Conservation (phyloP, 257 asterid species). For the Echites panduratus region DNA sequence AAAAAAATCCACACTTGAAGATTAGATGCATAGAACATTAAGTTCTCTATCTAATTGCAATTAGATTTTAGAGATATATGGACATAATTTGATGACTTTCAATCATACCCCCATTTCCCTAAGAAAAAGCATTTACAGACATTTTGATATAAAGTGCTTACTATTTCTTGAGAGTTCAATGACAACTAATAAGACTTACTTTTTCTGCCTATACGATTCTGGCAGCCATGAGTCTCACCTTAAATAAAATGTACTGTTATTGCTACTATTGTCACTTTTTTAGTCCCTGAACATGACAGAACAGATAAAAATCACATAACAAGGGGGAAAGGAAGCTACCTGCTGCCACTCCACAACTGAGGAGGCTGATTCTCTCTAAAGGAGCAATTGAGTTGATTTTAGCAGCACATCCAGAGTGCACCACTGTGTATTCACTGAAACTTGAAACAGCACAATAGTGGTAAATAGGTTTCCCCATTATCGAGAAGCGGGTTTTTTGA, state of each 20-base stretch:
- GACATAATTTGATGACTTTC: not conserved
- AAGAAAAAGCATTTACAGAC: not conserved
- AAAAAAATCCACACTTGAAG: not conserved
- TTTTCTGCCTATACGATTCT: not conserved
- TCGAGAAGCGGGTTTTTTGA: conserved; percentile 67
- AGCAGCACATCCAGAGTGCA: conserved; percentile 93
- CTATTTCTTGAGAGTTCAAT: not conserved
- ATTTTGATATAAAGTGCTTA: not conserved
- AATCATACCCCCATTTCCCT: not conserved
- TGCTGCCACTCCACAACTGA: conserved; percentile 96
- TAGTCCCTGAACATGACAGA: not conserved
- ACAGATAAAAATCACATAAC: not conserved
- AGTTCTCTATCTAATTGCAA: not conserved
- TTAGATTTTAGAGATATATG: not conserved
- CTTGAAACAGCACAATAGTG: conserved; percentile 97
- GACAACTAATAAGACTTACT: not conserved
- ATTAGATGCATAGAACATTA: not conserved
- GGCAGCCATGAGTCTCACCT: not conserved
- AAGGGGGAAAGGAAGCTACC: conserved; percentile 36
- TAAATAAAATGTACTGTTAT: not conserved
- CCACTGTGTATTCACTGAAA: conserved; percentile 85
- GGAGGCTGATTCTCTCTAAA: conserved; percentile 84
- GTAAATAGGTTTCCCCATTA: conserved; percentile 64
- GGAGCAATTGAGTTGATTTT: conserved; percentile 75
- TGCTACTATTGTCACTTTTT: not conserved